Percentiles rank a stretch among this genome's conserved stretches.
These are phyloP conservation scores for Escallonia rubra DNA, from an alignment of 129 eudicot genomes.

Conservation along the genomic window DNA sequence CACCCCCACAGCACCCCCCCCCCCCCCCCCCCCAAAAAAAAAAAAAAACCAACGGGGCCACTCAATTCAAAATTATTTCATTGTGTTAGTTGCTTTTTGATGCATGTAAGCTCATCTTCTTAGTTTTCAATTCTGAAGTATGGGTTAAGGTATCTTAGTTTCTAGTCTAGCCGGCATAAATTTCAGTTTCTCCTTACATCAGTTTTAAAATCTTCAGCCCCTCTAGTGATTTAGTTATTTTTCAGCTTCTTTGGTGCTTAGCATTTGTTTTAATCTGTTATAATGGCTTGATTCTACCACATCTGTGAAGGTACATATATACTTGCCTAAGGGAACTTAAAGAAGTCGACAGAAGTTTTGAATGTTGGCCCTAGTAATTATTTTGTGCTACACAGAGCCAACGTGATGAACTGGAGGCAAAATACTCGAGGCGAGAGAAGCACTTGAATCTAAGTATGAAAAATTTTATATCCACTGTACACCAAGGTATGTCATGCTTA, in stretches of 20 bases:
- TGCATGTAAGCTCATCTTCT: no score
- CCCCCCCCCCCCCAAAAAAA: no score
- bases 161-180: no score
- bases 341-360: background rate
- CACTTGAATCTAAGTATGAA: slow-evolving; percentile 73
- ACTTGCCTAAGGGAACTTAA: background rate
- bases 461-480: slow-evolving; percentile 68
- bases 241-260: background rate
- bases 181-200: no score
- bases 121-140: no score
- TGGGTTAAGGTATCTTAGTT: no score
- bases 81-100: no score
- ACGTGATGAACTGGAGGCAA: slow-evolving; percentile 75
- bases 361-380: background rate
- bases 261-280: background rate
- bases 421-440: slow-evolving; percentile 72
- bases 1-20: no score
- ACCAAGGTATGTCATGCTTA: slow-evolving; percentile 36
- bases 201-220: no score
- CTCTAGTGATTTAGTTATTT: background rate
- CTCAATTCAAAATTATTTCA: no score
- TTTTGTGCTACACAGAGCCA: slow-evolving; percentile 34
- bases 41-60: no score
- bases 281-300: background rate
- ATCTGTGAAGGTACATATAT: background rate